Percentiles rank a stretch among this genome's conserved stretches.
phyloP scores from a whole-genome alignment of 768 basidiomycete genomes.

The Coprinopsis sp. region DNA sequence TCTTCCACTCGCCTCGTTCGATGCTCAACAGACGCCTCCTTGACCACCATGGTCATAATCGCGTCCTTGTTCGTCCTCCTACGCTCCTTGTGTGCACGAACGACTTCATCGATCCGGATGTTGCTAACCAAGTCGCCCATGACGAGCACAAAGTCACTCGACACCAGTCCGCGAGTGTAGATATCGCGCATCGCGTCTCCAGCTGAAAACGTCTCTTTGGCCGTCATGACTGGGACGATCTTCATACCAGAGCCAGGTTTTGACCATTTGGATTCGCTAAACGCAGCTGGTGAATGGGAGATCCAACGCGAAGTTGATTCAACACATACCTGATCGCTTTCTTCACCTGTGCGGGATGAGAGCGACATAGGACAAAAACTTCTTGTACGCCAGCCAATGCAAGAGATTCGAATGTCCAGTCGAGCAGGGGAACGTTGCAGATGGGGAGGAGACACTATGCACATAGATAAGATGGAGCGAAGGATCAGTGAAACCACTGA shows the following conservation, averaged over 20 bases:
- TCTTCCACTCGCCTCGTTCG: conserved; percentile 56
- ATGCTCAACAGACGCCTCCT: conserved; percentile 68
- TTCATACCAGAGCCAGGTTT: conserved; percentile 73
- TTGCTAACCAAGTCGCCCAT: conserved; percentile 92
- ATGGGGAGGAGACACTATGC: conserved; percentile 84
- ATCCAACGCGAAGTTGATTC: conserved; percentile 10
- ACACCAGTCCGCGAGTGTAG: conserved; percentile 86
- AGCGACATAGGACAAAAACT: conserved; percentile 92
- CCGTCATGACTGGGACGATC: conserved; percentile 81
- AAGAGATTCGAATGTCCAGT: conserved; percentile 96
- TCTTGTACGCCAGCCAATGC: conserved; percentile 94
- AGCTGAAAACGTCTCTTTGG: conserved; percentile 81
- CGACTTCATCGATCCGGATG: conserved; percentile 84
- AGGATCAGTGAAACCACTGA: conserved; percentile 14
- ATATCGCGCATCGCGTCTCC: conserved; percentile 94
- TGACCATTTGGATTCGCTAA: conserved; percentile 82
- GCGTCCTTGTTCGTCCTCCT: conserved; percentile 85
- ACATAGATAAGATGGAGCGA: conserved; percentile 11
- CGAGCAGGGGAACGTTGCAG: conserved; percentile 88
- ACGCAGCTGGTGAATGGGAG: conserved; percentile 9
- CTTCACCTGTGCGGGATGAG: conserved; percentile 83
- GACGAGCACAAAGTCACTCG: conserved; percentile 87
- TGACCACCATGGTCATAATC: conserved; percentile 95
- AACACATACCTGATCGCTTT: conserved; percentile 71
- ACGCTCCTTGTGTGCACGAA: conserved; percentile 83